Conservation (phyloP, 225 moss, liverwort and hornwort genomes). For the Marchantia polymorpha region DNA sequence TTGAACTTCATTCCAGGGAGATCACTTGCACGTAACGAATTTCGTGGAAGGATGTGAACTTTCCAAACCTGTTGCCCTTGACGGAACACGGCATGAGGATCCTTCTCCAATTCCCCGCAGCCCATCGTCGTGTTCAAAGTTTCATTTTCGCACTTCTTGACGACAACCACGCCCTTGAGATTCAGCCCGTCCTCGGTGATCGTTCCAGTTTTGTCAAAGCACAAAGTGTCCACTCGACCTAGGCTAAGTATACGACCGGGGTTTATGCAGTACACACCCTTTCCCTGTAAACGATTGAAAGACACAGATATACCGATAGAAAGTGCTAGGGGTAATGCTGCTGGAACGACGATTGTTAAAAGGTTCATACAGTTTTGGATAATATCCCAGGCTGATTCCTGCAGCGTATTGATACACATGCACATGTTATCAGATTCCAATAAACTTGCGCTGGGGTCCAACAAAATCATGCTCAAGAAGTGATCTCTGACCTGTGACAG, state of each 20-base stretch:
- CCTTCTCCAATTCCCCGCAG: not conserved
- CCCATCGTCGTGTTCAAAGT: not conserved
- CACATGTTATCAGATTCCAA: not conserved
- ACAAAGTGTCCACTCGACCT: slow-evolving; percentile 9
- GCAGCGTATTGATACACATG: not conserved
- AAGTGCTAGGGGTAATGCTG: slow-evolving; percentile 16
- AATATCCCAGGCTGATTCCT: not conserved
- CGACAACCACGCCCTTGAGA: slow-evolving; percentile 4
- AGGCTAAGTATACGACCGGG: slow-evolving; percentile 4
- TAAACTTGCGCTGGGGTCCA: not conserved
- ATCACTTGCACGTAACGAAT: not conserved
- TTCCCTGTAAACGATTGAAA: slow-evolving; percentile 4
- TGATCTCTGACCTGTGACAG: not conserved
- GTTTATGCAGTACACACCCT: slow-evolving; percentile 4
- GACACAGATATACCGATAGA: slow-evolving; percentile 9
- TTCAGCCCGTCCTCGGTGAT: slow-evolving; percentile 11
- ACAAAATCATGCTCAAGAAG: not conserved
- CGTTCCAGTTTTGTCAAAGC: slow-evolving; percentile 20
- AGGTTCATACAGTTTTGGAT: not conserved
- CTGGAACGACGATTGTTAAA: slow-evolving; percentile 3
- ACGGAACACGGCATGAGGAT: slow-evolving; percentile 1
- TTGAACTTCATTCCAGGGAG: too few species aligned
- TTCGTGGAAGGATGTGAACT: not conserved
- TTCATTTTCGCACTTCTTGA: not conserved
- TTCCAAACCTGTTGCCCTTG: slow-evolving; percentile 10